A percentile compares a stretch with the other conserved stretches of the same genome.
Evolutionary conservation across 305 asterid species (phyloP).

Genomic region (Fraxinus albicans): DNA sequence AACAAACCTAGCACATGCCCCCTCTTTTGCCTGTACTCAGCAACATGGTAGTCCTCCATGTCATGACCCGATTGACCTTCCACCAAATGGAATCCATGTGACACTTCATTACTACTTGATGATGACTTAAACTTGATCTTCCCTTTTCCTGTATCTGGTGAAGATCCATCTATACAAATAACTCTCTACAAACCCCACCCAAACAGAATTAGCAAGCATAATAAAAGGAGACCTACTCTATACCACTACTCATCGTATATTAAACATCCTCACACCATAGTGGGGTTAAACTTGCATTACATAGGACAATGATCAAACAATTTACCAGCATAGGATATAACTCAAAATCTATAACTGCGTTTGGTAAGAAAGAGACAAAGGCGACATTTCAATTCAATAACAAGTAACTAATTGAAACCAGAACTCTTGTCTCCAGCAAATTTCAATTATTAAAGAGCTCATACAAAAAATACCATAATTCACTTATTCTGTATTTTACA

Average conservation of each 20-base stretch:
- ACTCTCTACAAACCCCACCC: slow-evolving; percentile 31
- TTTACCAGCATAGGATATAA: neutral
- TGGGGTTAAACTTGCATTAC: neutral
- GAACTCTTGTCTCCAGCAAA: neutral
- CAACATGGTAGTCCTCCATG: slow-evolving; percentile 92
- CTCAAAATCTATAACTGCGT: neutral
- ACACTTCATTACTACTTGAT: slow-evolving; percentile 34
- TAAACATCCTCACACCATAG: neutral
- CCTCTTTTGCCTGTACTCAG: slow-evolving; percentile 54
- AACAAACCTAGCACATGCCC: slow-evolving; percentile 72
- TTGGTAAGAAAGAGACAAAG: neutral
- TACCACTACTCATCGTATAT: neutral
- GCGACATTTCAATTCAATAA: neutral
- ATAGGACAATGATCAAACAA: neutral
- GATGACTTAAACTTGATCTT: slow-evolving; percentile 50
- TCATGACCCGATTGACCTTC: slow-evolving; percentile 78
- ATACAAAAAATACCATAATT: neutral
- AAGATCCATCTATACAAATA: slow-evolving; percentile 44
- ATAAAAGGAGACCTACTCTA: neutral
- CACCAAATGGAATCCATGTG: slow-evolving; percentile 71
- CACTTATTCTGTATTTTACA: neutral
- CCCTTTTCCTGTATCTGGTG: slow-evolving; percentile 77
- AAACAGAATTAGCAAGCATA: neutral
- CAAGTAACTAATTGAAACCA: neutral
- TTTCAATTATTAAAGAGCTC: neutral